These are phyloP conservation scores for Pezicula carpinea DNA, from an alignment of 2,329 filamentous ascomycete species.

Conservation along the genomic window DNA sequence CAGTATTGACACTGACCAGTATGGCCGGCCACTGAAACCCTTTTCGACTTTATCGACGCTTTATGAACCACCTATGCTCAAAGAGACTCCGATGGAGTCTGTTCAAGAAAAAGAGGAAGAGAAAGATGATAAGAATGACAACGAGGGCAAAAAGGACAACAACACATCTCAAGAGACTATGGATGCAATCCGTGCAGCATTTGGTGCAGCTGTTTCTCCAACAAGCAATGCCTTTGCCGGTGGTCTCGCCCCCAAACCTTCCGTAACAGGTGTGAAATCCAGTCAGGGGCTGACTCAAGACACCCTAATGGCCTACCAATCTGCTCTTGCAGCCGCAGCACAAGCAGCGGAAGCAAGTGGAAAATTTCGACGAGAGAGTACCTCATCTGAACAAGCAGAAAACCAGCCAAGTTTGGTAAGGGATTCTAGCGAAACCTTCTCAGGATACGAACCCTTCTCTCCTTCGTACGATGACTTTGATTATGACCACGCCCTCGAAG, in stretches of 20 bases:
- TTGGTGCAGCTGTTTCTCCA: background rate
- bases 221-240: slow-evolving; percentile 1
- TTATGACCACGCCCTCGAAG: slow-evolving; percentile 64
- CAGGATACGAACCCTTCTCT: slow-evolving; percentile 29
- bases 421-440: slow-evolving; percentile 32
- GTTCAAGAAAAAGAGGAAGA: slow-evolving; percentile 1
- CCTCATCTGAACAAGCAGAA: slow-evolving; percentile 23
- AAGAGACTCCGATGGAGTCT: slow-evolving; percentile 12
- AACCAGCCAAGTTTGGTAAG: slow-evolving; percentile 32
- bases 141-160: background rate
- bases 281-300: slow-evolving; percentile 42
- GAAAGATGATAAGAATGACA: background rate
- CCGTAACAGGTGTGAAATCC: slow-evolving; percentile 5
- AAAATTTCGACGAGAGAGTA: slow-evolving; percentile 60
- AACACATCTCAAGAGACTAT: background rate
- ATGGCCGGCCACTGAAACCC: slow-evolving; percentile 51
- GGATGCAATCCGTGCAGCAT: no score
- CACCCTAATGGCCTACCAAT: slow-evolving; percentile 71
- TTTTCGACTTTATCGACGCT: slow-evolving; percentile 23
- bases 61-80: slow-evolving; percentile 22
- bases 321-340: slow-evolving; percentile 77
- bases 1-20: slow-evolving; percentile 58
- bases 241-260: slow-evolving; percentile 21
- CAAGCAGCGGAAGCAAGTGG: slow-evolving; percentile 71
- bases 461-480: slow-evolving; percentile 39